Base-by-base conservation (phyloP, 805 yeast genomes). In the Spathaspora boniae region DNA sequence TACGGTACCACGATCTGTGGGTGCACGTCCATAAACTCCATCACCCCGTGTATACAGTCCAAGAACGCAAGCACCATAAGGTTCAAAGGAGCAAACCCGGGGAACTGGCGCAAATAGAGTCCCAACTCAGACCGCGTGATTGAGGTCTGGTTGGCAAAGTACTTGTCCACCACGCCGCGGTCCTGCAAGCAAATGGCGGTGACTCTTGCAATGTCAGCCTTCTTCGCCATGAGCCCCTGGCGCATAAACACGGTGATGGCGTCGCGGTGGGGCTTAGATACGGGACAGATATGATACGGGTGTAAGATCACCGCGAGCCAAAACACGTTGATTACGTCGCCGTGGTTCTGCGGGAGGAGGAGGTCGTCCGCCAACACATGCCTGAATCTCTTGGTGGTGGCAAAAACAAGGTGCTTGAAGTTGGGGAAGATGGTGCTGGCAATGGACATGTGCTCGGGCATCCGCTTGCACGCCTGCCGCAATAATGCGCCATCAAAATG, bases 201-300 rank as follows among this genome's bases (percentile, higher is more conserved):
- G 1, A 78, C 73, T 12, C 64, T 57, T 2, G 72, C 80, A 12
- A 76, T 75, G 29, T 77, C 81, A 31, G 58, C 61, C 36, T 72
- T 70, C 6, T 87, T 78, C 37, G 76, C 68, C 50, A 83, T 81
- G 22, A 89, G 54, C 0, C 94, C 91, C 40, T 84, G 87, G 45
- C 76, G 72, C 21, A 85, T 56, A n/a, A 60, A 51, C n/a, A 50
- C 46, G 3, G 72, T 64, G 16, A 47, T 47, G 9, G 62, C 34
- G 11, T 57, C 61, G 2, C 59, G 53, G 21, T 33, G 28, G 5
- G 40, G 35, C 17, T 29, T 11, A 4, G 25, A 19, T 12, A 26
- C 21, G n/a, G 34, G 36, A 8, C 21, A 8, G 2, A 19, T 21
- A 8, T 34, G 22, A 70, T 77, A 82, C 2, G 78, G 78, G 19